These are phyloP conservation scores for Paxillus rubicundulus DNA, from an alignment of 768 basidiomycete genomes.

Conservation along the genomic window DNA sequence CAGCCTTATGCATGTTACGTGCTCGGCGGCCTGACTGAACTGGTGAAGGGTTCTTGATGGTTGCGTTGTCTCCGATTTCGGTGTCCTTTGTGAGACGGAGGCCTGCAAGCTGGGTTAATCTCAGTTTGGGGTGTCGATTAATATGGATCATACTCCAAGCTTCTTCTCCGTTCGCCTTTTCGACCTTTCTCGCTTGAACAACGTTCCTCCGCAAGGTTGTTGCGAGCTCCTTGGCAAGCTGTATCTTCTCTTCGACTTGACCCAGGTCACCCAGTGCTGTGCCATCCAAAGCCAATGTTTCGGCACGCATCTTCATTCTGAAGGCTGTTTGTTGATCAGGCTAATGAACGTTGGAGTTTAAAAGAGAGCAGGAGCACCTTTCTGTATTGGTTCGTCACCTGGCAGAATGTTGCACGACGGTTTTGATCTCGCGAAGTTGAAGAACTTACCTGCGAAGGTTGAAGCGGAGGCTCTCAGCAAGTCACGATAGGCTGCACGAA, in stretches of 20 bases:
- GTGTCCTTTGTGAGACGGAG: conserved; percentile 76
- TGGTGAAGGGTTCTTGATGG: conserved; percentile 60
- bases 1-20: conserved; percentile 42
- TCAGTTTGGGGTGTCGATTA: neutral
- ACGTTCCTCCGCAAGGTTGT: conserved; percentile 75
- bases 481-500: conserved; percentile 72
- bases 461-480: conserved; percentile 62
- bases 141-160: conserved; percentile 53
- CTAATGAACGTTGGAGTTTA: neutral
- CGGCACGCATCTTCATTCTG: conserved; percentile 60
- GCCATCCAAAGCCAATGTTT: conserved; percentile 41
- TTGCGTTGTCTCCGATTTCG: conserved; percentile 82
- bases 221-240: conserved; percentile 70
- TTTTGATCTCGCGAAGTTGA: neutral
- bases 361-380: conserved; percentile 34
- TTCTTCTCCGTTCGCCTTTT: conserved; percentile 36
- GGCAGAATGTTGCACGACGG: conserved; percentile 1
- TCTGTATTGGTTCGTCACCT: conserved; percentile 59
- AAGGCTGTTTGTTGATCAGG: conserved; percentile 52
- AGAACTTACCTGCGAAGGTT: conserved; percentile 59
- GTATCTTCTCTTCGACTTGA: conserved; percentile 51
- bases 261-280: conserved; percentile 43
- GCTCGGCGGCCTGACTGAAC: conserved; percentile 47
- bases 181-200: conserved; percentile 68
- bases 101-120: conserved; percentile 39